Percentiles rank a stretch among this genome's conserved stretches.
These are phyloP conservation scores for Tetrapisispora pingtungensis DNA, from an alignment of 805 yeast genomes.

Conservation along the genomic window DNA sequence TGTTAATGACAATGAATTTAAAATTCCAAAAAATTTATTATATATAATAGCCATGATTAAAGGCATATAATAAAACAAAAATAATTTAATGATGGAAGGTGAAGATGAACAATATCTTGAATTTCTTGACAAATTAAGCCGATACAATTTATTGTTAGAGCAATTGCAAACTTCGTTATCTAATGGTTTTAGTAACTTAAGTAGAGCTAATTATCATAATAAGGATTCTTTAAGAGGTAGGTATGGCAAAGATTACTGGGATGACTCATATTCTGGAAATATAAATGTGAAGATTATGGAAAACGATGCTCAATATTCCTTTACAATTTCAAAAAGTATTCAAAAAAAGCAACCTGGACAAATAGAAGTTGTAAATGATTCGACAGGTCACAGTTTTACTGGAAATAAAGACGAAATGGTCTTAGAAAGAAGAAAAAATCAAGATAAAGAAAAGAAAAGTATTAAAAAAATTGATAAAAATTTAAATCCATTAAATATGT, in stretches of 20 bases:
- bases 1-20: no score
- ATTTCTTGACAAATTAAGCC: conserved; percentile 13
- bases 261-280: conserved; percentile 21
- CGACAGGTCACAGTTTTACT: conserved; percentile 3
- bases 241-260: conserved; percentile 28
- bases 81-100: neutral
- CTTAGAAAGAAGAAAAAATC: neutral
- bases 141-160: conserved; percentile 21
- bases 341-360: neutral
- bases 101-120: conserved; percentile 3
- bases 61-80: no score
- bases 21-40: no score
- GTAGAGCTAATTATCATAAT: conserved; percentile 27
- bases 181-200: conserved; percentile 21
- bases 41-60: no score
- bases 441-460: conserved; percentile 2
- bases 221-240: conserved; percentile 24
- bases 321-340: neutral
- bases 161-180: conserved; percentile 18
- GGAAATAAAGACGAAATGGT: conserved; percentile 1
- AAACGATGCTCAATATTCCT: neutral
- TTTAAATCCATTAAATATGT: conserved; percentile 25
- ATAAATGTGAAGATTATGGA: conserved; percentile 5
- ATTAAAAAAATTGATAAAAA: neutral
- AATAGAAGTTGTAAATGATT: no score